phyloP scores from a whole-genome alignment of 2,329 filamentous ascomycete species.

The Verticillium klebahnii region DNA sequence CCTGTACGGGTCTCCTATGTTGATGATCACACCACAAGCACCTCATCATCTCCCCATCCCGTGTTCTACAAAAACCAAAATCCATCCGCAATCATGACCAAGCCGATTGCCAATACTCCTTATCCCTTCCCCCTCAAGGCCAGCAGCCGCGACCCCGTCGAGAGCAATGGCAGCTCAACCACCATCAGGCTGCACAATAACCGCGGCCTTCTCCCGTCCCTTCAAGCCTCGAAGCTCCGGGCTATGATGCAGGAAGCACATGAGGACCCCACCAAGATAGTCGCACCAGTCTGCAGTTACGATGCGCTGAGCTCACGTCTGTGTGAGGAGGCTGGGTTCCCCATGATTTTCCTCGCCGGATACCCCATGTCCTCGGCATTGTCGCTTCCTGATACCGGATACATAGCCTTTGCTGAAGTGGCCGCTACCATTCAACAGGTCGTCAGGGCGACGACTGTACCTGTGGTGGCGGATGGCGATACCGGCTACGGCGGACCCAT shows the following conservation, averaged over 20 bases:
- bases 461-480: slow-evolving; percentile 39
- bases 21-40: too few species aligned
- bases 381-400: slow-evolving; percentile 40
- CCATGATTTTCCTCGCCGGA: slow-evolving; percentile 36
- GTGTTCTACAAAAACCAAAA: slow-evolving; percentile 4
- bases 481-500: slow-evolving; percentile 42
- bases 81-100: slow-evolving; percentile 15
- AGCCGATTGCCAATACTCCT: slow-evolving; percentile 23
- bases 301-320: slow-evolving; percentile 37
- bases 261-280: slow-evolving; percentile 33
- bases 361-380: slow-evolving; percentile 33
- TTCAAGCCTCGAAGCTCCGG: slow-evolving; percentile 30
- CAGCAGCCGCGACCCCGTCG: background rate
- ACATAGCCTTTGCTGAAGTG: slow-evolving; percentile 42
- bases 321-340: slow-evolving; percentile 39
- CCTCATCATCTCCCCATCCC: too few species aligned
- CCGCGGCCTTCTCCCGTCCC: slow-evolving; percentile 30
- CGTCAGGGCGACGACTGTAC: slow-evolving; percentile 28
- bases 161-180: slow-evolving; percentile 1
- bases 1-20: too few species aligned
- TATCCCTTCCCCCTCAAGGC: slow-evolving; percentile 27
- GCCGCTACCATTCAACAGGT: slow-evolving; percentile 38
- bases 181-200: slow-evolving; percentile 19
- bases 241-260: slow-evolving; percentile 34
- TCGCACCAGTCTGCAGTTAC: slow-evolving; percentile 36